Percentiles rank a stretch among this genome's conserved stretches.
Conservation (phyloP, 2,329 filamentous ascomycete genomes). For the Pseudopyricularia javanii region DNA sequence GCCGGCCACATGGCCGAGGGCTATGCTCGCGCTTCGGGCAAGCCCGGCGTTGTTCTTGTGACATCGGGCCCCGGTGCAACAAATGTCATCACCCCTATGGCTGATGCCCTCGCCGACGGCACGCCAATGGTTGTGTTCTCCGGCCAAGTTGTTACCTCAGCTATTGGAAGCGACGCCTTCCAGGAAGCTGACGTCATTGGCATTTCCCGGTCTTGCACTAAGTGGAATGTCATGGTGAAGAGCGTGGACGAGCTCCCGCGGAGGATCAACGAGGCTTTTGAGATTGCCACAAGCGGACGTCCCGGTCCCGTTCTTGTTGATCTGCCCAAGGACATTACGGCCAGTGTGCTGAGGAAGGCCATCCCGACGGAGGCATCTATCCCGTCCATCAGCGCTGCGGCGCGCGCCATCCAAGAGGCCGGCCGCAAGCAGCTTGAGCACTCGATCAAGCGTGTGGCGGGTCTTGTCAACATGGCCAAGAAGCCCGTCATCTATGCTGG, state of each 20-base stretch:
- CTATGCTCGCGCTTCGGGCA: slow-evolving; percentile 85
- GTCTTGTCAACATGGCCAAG: slow-evolving; percentile 78
- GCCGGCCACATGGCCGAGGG: slow-evolving; percentile 98
- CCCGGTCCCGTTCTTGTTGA: slow-evolving; percentile 94
- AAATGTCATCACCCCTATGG: slow-evolving; percentile 92
- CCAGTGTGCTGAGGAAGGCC: slow-evolving; percentile 65
- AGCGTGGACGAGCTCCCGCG: slow-evolving; percentile 84
- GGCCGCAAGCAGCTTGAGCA: slow-evolving; percentile 59
- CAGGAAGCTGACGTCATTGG: slow-evolving; percentile 92
- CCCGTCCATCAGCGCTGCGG: slow-evolving; percentile 74
- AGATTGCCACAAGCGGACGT: slow-evolving; percentile 89
- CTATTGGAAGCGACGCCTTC: slow-evolving; percentile 92
- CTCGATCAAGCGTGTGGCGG: slow-evolving; percentile 65
- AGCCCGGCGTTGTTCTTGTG: slow-evolving; percentile 89
- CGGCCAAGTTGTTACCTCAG: slow-evolving; percentile 80
- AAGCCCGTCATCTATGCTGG: slow-evolving; percentile 94
- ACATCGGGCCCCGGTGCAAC: slow-evolving; percentile 95
- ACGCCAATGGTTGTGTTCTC: slow-evolving; percentile 93
- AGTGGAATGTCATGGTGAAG: slow-evolving; percentile 99
- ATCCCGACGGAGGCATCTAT: slow-evolving; percentile 68
- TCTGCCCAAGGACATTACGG: slow-evolving; percentile 92
- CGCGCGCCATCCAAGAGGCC: slow-evolving; percentile 63
- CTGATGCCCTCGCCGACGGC: slow-evolving; percentile 89
- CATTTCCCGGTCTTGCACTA: slow-evolving; percentile 89
- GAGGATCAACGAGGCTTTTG: slow-evolving; percentile 94